phyloP scores from a whole-genome alignment of 192 early-diverging fungal species.

The Linnemannia hyalina region DNA sequence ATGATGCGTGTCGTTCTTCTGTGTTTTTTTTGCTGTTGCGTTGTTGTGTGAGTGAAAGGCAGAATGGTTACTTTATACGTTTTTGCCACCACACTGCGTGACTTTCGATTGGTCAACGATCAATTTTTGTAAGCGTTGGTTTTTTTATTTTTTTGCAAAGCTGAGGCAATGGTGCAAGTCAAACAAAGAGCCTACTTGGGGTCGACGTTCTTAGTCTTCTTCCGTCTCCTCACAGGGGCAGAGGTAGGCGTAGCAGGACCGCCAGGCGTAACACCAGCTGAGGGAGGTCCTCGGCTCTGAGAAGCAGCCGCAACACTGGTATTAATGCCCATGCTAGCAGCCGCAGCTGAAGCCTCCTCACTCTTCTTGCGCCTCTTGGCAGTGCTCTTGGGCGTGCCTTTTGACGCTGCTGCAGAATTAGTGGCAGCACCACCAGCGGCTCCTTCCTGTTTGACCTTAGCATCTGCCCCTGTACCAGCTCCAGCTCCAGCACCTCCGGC shows the following conservation, averaged over 20 bases:
- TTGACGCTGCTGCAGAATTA: conserved; percentile 9
- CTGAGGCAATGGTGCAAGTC: no score
- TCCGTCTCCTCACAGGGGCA: conserved; percentile 40
- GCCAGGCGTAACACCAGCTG: conserved; percentile 12
- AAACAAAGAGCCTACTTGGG: conserved; percentile 9
- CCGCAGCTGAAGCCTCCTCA: conserved; percentile 38
- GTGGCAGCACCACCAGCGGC: background rate
- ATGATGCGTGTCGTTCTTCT: background rate
- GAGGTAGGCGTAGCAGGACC: conserved; percentile 39
- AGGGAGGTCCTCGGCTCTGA: background rate
- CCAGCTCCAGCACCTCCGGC: background rate
- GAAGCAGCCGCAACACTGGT: conserved; percentile 17
- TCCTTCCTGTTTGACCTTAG: conserved; percentile 32
- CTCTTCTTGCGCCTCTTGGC: conserved; percentile 52
- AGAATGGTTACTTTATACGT: no score
- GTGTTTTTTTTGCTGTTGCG: background rate
- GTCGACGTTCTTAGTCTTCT: conserved; percentile 42
- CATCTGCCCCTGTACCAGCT: background rate
- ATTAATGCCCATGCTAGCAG: conserved; percentile 48
- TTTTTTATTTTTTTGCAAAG: background rate
- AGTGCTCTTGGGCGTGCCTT: conserved; percentile 18
- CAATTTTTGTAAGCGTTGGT: background rate
- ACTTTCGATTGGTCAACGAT: background rate
- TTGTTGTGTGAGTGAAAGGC: no score
- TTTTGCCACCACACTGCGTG: background rate